phyloP scores from a whole-genome alignment of 2,329 filamentous ascomycete species.

The Claviceps lovelessii region DNA sequence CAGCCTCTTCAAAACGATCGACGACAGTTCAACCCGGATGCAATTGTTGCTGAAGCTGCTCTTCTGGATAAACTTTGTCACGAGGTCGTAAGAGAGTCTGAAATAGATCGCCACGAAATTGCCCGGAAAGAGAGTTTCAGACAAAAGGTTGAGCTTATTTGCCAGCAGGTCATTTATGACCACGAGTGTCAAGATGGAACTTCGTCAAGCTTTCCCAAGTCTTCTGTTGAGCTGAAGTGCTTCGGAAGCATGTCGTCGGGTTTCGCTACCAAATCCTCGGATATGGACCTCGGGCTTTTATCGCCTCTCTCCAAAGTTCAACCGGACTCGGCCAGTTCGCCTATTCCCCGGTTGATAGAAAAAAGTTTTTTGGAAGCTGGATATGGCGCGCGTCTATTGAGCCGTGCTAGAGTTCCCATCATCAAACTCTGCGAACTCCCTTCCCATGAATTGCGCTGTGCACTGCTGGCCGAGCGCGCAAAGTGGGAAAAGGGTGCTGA shows the following conservation, averaged over 20 bases:
- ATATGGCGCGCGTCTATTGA: constrained; percentile 62
- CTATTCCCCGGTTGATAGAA: constrained; percentile 61
- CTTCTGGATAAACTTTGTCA: constrained; percentile 35
- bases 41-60: constrained; percentile 32
- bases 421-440: constrained; percentile 73
- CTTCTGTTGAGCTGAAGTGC: constrained; percentile 53
- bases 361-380: constrained; percentile 57
- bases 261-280: constrained; percentile 75
- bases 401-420: constrained; percentile 69
- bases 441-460: constrained; percentile 40
- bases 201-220: constrained; percentile 31
- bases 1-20: constrained; percentile 17
- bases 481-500: constrained; percentile 54
- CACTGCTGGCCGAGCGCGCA: constrained; percentile 48
- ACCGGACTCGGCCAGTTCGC: constrained; percentile 39
- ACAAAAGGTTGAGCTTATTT: constrained; percentile 46
- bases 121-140: constrained; percentile 60
- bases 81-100: constrained; percentile 35
- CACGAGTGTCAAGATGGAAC: constrained; percentile 32
- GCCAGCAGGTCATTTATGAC: constrained; percentile 41
- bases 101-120: constrained; percentile 50
- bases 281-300: constrained; percentile 76
- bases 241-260: constrained; percentile 76
- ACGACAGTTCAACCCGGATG: constrained; percentile 22
- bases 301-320: constrained; percentile 44